Percentiles rank a stretch among this genome's conserved stretches.
Evolutionary conservation across 1,284 basidiomycete genomes (phyloP).

Genomic region (Waitea zeae): DNA sequence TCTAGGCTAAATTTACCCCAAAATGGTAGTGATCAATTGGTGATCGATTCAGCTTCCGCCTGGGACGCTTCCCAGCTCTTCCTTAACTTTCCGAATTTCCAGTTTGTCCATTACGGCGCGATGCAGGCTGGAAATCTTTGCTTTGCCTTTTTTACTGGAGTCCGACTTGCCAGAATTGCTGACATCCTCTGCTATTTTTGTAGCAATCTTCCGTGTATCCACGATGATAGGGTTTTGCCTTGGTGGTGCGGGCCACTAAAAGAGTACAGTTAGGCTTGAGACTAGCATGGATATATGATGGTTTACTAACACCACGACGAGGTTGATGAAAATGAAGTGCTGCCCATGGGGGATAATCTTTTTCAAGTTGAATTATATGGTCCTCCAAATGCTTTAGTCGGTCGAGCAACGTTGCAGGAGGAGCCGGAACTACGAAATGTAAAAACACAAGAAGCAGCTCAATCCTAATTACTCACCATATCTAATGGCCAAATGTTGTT

Average conservation of each 20-base stretch:
- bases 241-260: slow-evolving; percentile 65
- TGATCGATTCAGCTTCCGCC: background rate
- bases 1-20: too few relatives aligned
- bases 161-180: too few relatives aligned
- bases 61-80: slow-evolving; percentile 30
- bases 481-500: slow-evolving; percentile 49
- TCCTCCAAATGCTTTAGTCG: slow-evolving; percentile 57
- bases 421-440: slow-evolving; percentile 41
- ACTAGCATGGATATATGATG: slow-evolving; percentile 1
- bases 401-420: slow-evolving; percentile 40
- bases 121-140: slow-evolving; percentile 41
- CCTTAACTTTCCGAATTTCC: slow-evolving; percentile 58
- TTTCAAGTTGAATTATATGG: slow-evolving; percentile 54
- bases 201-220: slow-evolving; percentile 29
- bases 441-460: slow-evolving; percentile 1
- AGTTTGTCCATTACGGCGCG: slow-evolving; percentile 56
- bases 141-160: slow-evolving; percentile 13
- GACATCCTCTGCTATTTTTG: too few relatives aligned
- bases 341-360: slow-evolving; percentile 69
- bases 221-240: slow-evolving; percentile 55
- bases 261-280: too few relatives aligned
- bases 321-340: slow-evolving; percentile 72
- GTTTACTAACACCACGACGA: slow-evolving; percentile 45
- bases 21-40: too few relatives aligned
- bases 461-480: slow-evolving; percentile 33